Conservation (phyloP, 768 basidiomycete genomes). For the Pholiota molesta region DNA sequence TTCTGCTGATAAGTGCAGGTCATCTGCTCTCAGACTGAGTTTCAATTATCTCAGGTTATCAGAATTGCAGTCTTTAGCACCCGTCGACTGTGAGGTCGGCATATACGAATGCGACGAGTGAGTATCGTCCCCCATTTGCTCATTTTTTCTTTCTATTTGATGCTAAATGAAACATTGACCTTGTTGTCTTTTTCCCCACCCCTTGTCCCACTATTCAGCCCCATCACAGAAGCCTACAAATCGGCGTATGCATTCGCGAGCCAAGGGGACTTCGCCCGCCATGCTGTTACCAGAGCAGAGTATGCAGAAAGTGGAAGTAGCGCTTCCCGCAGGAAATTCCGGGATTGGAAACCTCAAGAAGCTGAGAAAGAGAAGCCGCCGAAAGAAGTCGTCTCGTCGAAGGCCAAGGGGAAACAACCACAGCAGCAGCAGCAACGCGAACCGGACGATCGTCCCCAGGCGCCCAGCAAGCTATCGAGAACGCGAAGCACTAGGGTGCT, state of each 20-base stretch:
- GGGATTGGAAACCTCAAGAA: constrained; percentile 54
- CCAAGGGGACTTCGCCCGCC: constrained; percentile 39
- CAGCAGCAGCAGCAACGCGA: constrained; percentile 11
- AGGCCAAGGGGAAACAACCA: constrained; percentile 9
- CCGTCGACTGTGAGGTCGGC: constrained; percentile 75
- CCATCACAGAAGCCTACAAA: constrained; percentile 66
- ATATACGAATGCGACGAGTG: constrained; percentile 79
- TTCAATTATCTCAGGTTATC: constrained; percentile 47
- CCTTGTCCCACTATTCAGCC: constrained; percentile 38
- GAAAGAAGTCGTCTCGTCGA: neutral
- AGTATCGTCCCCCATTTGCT: constrained; percentile 27
- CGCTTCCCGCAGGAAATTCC: constrained; percentile 77
- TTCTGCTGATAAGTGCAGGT: neutral
- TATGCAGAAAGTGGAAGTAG: constrained; percentile 83
- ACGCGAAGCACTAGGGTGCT: constrained; percentile 23
- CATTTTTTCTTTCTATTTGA: neutral
- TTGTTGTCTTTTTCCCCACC: constrained; percentile 8
- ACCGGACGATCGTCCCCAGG: constrained; percentile 31
- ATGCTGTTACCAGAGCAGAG: constrained; percentile 73
- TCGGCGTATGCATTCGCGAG: constrained; percentile 60
- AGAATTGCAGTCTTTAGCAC: constrained; percentile 81
- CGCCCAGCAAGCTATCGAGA: constrained; percentile 22
- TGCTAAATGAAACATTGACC: neutral
- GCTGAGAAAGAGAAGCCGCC: constrained; percentile 30
- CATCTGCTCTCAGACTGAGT: neutral